A percentile compares a stretch with the other conserved stretches of the same genome.
Evolutionary conservation across 192 early-diverging fungal genomes (phyloP).

Genomic region (Globomyces pollinis-pini): DNA sequence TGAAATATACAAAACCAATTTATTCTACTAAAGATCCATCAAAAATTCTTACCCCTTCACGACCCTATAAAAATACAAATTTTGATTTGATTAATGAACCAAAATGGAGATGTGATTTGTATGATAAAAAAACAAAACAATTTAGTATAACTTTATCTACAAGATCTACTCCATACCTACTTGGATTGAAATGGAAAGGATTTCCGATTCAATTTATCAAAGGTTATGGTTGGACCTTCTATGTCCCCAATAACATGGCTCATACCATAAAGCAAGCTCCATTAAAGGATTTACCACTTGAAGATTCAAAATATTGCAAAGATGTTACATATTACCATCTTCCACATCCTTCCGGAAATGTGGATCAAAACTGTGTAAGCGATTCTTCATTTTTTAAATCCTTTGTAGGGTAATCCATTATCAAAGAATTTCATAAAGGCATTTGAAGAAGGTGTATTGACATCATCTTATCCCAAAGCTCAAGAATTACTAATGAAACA

Average conservation of each 20-base stretch:
- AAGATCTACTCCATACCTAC: constrained; percentile 69
- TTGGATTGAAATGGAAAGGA: constrained; percentile 74
- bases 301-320: constrained; percentile 14
- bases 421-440: constrained; percentile 69
- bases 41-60: neutral
- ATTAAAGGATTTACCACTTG: neutral
- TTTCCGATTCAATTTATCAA: constrained; percentile 68
- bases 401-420: constrained; percentile 81
- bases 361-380: too few species aligned
- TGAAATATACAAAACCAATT: constrained; percentile 31
- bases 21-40: constrained; percentile 21
- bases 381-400: too few species aligned
- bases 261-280: constrained; percentile 9
- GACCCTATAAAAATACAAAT: constrained; percentile 14
- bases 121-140: constrained; percentile 44
- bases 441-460: constrained; percentile 74
- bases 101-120: constrained; percentile 78
- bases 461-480: constrained; percentile 62
- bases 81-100: constrained; percentile 33
- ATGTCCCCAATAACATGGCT: constrained; percentile 54
- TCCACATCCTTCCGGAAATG: constrained; percentile 82
- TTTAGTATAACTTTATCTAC: constrained; percentile 65
- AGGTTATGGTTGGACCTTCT: constrained; percentile 75
- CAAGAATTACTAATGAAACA: constrained; percentile 71
- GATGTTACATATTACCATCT: constrained; percentile 56